Evolutionary conservation across 805 yeast species (phyloP).

Genomic region (Wickerhamomyces tratensis): DNA sequence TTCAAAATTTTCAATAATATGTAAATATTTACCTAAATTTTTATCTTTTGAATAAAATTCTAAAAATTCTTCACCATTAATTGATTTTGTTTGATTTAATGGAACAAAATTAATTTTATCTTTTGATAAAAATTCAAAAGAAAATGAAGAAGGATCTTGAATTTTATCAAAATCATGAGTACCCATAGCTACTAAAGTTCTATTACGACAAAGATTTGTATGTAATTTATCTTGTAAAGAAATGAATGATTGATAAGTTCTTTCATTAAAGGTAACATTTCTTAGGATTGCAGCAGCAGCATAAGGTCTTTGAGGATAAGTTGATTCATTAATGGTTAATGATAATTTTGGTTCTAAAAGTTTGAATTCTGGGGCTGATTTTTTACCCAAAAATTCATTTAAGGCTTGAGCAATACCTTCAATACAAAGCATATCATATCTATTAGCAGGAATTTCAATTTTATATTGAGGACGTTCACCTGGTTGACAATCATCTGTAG

Average conservation of each 20-base stretch:
- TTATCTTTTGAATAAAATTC: slow-evolving; percentile 88
- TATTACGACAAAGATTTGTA: slow-evolving; percentile 90
- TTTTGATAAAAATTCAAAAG: slow-evolving; percentile 80
- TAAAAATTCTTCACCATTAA: slow-evolving; percentile 73
- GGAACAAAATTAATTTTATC: slow-evolving; percentile 67
- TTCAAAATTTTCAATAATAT: slow-evolving; percentile 79
- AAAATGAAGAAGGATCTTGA: slow-evolving; percentile 75
- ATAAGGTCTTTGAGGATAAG: slow-evolving; percentile 73
- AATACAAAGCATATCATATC: slow-evolving; percentile 96
- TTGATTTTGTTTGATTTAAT: slow-evolving; percentile 55
- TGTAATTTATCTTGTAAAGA: slow-evolving; percentile 95
- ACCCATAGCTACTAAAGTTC: slow-evolving; percentile 97
- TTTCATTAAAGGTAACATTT: slow-evolving; percentile 69
- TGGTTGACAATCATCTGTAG: slow-evolving; percentile 64
- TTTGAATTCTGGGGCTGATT: slow-evolving; percentile 55
- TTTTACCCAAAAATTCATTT: slow-evolving; percentile 77
- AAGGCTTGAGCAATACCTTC: slow-evolving; percentile 97
- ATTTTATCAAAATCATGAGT: slow-evolving; percentile 89
- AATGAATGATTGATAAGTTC: slow-evolving; percentile 89
- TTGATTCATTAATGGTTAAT: slow-evolving; percentile 68
- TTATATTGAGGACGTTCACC: slow-evolving; percentile 94
- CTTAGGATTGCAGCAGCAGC: slow-evolving; percentile 94
- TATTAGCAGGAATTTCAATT: slow-evolving; percentile 96
- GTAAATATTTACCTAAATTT: slow-evolving; percentile 82
- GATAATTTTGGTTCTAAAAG: slow-evolving; percentile 51